A percentile compares a stretch with the other conserved stretches of the same genome.
These are phyloP conservation scores for Holtermannia corniformis DNA, from an alignment of 768 basidiomycete species.

Conservation along the genomic window DNA sequence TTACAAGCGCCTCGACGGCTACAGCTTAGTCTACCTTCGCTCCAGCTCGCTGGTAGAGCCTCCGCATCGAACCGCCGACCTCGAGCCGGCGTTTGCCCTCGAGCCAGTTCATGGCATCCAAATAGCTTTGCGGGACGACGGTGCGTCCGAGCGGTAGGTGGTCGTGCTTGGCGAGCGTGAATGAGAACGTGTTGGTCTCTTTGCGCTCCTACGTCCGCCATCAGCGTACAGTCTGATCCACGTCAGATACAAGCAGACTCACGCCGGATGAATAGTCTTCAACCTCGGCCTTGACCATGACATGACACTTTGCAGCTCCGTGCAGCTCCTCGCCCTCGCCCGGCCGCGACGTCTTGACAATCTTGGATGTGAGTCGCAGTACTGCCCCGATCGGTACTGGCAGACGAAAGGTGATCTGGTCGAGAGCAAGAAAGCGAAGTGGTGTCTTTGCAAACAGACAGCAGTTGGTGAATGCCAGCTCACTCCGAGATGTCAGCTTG, in stretches of 20 bases:
- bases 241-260: constrained; percentile 31
- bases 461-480: constrained; percentile 67
- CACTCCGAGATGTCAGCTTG: constrained; percentile 13
- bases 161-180: constrained; percentile 17
- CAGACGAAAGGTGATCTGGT: constrained; percentile 65
- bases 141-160: constrained; percentile 26
- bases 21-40: too few relatives aligned
- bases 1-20: too few relatives aligned
- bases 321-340: constrained; percentile 14
- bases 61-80: constrained; percentile 58
- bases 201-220: constrained; percentile 10
- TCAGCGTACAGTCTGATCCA: background rate
- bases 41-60: constrained; percentile 25
- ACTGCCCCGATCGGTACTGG: constrained; percentile 80
- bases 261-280: constrained; percentile 56
- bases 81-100: constrained; percentile 66
- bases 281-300: constrained; percentile 38
- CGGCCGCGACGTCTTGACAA: constrained; percentile 53
- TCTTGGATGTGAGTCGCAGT: constrained; percentile 59
- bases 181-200: constrained; percentile 44
- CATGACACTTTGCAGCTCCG: constrained; percentile 39
- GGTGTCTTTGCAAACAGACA: constrained; percentile 56
- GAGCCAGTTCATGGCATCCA: constrained; percentile 77
- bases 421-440: constrained; percentile 65
- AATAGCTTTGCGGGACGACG: constrained; percentile 22